Conservation (phyloP, 2,329 filamentous ascomycete genomes). For the Colletotrichum scovillei region DNA sequence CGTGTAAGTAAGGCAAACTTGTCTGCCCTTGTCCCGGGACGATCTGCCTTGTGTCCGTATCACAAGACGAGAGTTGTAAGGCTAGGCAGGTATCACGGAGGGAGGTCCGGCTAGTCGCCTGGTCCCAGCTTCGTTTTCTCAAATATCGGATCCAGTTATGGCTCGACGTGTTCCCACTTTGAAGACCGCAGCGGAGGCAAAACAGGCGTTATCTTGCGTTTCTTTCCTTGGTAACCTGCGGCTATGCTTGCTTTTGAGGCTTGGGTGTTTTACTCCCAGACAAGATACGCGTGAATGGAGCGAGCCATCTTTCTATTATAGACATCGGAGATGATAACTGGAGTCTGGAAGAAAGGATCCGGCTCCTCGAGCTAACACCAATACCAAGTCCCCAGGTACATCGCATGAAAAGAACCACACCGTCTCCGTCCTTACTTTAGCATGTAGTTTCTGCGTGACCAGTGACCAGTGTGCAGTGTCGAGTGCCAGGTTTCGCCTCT, state of each 20-base stretch:
- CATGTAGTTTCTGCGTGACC: background rate
- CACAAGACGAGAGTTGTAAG: background rate
- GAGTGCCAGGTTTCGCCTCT: background rate
- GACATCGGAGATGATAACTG: background rate
- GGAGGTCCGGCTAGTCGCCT: background rate
- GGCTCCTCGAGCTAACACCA: background rate
- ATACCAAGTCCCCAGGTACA: background rate
- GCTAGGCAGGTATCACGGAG: background rate
- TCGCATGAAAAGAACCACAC: background rate
- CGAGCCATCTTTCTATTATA: slow-evolving; percentile 1
- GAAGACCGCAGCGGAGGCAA: background rate
- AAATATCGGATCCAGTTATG: background rate
- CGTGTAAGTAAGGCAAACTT: background rate
- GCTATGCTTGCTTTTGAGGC: background rate
- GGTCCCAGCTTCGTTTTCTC: background rate
- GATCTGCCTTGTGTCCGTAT: background rate
- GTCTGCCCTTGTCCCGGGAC: background rate
- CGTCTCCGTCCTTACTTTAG: background rate
- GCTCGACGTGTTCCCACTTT: background rate
- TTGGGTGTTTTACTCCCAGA: background rate
- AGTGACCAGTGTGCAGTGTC: background rate
- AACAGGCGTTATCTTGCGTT: background rate
- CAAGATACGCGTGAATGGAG: background rate
- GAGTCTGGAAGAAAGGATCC: background rate
- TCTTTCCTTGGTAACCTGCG: background rate